phyloP scores from a whole-genome alignment of 495 filamentous ascomycete genomes.

The Penicillium parvum region DNA sequence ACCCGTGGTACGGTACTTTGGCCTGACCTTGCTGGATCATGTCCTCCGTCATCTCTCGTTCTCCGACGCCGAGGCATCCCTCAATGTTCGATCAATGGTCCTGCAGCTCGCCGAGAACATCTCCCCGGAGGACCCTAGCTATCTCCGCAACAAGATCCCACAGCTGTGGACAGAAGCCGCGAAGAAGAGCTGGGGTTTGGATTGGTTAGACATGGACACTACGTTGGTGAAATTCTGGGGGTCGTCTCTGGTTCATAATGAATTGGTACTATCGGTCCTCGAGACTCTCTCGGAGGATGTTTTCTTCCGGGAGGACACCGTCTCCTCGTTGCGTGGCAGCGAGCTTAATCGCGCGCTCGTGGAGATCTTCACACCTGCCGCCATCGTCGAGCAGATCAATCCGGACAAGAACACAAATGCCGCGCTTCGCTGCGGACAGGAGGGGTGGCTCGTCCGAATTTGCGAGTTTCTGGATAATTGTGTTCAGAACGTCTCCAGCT shows the following conservation, averaged over 20 bases:
- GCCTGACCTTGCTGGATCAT: slow-evolving; percentile 83
- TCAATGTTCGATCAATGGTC: slow-evolving; percentile 65
- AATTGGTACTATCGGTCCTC: slow-evolving; percentile 75
- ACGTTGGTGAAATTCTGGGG: slow-evolving; percentile 78
- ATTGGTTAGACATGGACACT: slow-evolving; percentile 94
- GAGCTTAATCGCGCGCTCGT: slow-evolving; percentile 83
- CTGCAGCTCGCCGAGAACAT: slow-evolving; percentile 72
- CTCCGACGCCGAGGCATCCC: slow-evolving; percentile 57
- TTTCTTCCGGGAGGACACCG: slow-evolving; percentile 82
- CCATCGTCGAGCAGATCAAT: slow-evolving; percentile 68
- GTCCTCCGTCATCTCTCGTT: slow-evolving; percentile 79
- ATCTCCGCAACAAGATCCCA: slow-evolving; percentile 90
- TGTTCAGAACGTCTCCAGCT: slow-evolving; percentile 58
- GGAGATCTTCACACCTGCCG: slow-evolving; percentile 82
- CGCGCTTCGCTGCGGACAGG: slow-evolving; percentile 65
- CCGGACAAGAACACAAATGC: slow-evolving; percentile 59
- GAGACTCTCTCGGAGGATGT: slow-evolving; percentile 95
- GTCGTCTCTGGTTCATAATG: slow-evolving; percentile 66
- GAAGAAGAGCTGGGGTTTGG: slow-evolving; percentile 84
- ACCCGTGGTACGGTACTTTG: slow-evolving; percentile 86
- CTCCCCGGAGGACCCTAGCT: slow-evolving; percentile 68
- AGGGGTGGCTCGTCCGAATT: slow-evolving; percentile 83
- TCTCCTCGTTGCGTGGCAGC: slow-evolving; percentile 74
- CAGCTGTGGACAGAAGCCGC: slow-evolving; percentile 92
- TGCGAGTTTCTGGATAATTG: slow-evolving; percentile 71